Evolutionary conservation across 129 eudicot species (phyloP), one percentile per base, ranked within the genome.

Genomic region (Tagetes erecta): DNA sequence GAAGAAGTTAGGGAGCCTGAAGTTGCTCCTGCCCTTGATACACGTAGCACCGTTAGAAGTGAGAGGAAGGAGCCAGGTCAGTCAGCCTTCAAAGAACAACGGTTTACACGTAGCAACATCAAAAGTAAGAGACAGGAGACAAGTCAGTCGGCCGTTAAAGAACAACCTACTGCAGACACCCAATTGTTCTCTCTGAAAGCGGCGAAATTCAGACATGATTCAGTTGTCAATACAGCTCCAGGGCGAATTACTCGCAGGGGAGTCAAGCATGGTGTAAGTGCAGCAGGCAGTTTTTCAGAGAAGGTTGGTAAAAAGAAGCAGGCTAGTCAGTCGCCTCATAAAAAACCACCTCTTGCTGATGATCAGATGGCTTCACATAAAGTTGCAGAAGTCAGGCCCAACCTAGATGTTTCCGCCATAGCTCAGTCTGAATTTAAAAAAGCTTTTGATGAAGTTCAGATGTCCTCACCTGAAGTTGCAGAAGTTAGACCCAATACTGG

Each of bases 11-110:
- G 8, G 2, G 66, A 65, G 57, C 8, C 56, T 40, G 70, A 14
- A 51, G 36, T 5, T 40, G 47, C 75, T 35, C 66, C 75, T 50
- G 50, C 14, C 10, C 35, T 59, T 76, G 75, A 6, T 49, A 64
- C 78, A 30, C 71, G 78, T 34, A 67, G 85, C 52, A 63, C 66
- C 69, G n/a, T 65, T n/a, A 65, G 30, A 76, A 55, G 78, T 45
- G 70, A 76, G 30, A 76, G 41, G 39, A 68, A 77, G 75, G 62
- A 58, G 67, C 75, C 74, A 52, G 10, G 59, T 56, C 68, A 56
- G 59, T 42, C 70, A 53, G 65, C 64, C 70, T 46, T 45, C 65
- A 76, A 62, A 44, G 66, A 52, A 6, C 67, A 52, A 12, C 49
- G 69, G 73, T 45, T 53, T 52, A 70, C 78, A 35, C 74, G 77